Percentiles rank a stretch among this genome's conserved stretches.
phyloP scores from a whole-genome alignment of 1,284 basidiomycete species.

The Leccinum idahoense region DNA sequence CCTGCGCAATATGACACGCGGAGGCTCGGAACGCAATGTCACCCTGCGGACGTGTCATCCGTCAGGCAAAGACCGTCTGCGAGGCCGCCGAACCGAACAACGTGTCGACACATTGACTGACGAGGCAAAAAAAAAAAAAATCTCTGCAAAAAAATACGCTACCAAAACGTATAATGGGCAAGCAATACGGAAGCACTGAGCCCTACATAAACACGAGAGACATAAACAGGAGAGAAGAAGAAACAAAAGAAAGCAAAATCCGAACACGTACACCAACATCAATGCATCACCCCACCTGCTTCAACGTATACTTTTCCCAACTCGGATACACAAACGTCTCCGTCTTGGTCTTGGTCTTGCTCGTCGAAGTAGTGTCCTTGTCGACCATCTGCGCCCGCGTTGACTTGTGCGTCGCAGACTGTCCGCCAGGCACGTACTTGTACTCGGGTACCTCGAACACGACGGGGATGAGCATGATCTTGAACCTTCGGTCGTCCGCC shows the following conservation, averaged over 20 bases:
- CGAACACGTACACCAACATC: neutral
- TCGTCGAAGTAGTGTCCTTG: conserved; percentile 31
- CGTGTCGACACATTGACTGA: too few species aligned
- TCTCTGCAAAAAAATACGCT: neutral
- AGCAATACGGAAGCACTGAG: neutral
- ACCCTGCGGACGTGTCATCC: too few species aligned
- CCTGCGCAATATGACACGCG: too few species aligned
- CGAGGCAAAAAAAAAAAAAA: neutral
- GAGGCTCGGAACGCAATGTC: too few species aligned
- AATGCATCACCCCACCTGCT: conserved; percentile 27
- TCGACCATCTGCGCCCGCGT: conserved; percentile 30
- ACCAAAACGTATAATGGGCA: neutral
- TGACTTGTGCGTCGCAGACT: conserved; percentile 16
- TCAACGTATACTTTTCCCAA: conserved; percentile 59
- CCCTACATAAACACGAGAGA: neutral
- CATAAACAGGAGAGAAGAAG: too few species aligned
- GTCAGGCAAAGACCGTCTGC: too few species aligned
- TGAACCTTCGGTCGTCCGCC: conserved; percentile 48
- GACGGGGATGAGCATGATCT: conserved; percentile 42
- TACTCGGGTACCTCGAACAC: conserved; percentile 36
- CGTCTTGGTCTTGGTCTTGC: neutral
- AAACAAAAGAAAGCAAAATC: neutral
- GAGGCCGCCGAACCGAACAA: too few species aligned
- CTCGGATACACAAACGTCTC: conserved; percentile 52
- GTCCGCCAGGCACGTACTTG: conserved; percentile 10